Conservation (phyloP, 78 protist species). For the Monocercomonoides exilis region DNA sequence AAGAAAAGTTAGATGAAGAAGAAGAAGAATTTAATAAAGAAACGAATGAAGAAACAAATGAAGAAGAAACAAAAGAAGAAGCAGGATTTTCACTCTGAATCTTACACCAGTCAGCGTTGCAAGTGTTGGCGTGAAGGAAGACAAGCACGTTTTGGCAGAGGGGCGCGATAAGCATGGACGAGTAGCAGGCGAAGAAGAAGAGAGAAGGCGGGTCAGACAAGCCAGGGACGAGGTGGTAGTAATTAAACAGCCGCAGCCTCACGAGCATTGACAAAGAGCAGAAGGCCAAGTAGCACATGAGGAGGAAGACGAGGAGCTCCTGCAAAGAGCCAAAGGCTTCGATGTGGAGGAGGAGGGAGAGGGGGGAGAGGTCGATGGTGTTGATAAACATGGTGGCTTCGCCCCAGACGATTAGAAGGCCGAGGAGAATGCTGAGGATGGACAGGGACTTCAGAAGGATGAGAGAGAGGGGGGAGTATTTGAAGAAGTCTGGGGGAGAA, state of each 20-base stretch:
- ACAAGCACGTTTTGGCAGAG: neutral
- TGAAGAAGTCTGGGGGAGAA: no score
- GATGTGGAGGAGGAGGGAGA: constrained; percentile 4
- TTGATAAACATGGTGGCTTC: neutral
- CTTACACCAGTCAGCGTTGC: no score
- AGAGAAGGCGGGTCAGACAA: neutral
- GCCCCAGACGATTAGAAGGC: neutral
- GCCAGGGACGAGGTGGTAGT: constrained; percentile 11
- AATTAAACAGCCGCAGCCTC: neutral
- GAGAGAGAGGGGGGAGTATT: no score
- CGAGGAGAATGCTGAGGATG: neutral
- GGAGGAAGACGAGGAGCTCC: neutral
- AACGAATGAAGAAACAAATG: no score
- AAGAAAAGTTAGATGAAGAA: no score
- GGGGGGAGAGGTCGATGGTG: neutral
- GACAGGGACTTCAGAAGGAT: neutral
- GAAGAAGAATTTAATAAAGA: no score
- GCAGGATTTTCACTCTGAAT: no score
- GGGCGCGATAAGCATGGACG: neutral
- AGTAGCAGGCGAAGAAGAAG: constrained; percentile 3
- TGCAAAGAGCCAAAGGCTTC: neutral
- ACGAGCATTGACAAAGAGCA: neutral
- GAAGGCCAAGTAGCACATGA: neutral
- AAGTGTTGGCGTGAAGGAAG: neutral
- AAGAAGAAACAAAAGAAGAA: no score